Percentiles rank a stretch among this genome's conserved stretches.
phyloP scores from a whole-genome alignment of 257 asterid species.

The Paraleonurus japonicus region DNA sequence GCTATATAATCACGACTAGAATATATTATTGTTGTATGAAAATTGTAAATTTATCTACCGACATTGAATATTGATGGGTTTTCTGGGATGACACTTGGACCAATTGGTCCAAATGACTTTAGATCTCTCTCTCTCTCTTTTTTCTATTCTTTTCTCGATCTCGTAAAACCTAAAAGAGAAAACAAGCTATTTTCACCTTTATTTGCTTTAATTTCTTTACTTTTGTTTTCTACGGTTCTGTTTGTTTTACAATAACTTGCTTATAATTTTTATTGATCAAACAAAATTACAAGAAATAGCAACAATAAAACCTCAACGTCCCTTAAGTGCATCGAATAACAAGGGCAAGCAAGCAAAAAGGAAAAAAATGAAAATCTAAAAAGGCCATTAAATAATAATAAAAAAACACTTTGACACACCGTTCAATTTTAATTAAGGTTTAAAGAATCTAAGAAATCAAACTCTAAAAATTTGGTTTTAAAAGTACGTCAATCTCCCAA shows the following conservation, averaged over 20 bases:
- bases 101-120: not conserved
- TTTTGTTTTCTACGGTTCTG: not conserved
- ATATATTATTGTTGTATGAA: no score
- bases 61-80: not conserved
- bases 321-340: not conserved
- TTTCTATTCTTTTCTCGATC: slow-evolving; percentile 1
- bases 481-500: no score
- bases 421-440: not conserved
- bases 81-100: not conserved
- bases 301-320: not conserved
- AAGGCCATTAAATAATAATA: not conserved
- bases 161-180: slow-evolving; percentile 44
- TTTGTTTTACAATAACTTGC: not conserved
- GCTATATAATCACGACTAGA: no score
- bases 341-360: not conserved
- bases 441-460: not conserved
- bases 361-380: not conserved
- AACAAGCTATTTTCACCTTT: slow-evolving; percentile 40
- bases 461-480: not conserved
- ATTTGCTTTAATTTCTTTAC: slow-evolving; percentile 25
- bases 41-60: no score
- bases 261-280: not conserved
- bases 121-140: not conserved
- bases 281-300: not conserved
- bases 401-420: not conserved